A percentile compares a stretch with the other conserved stretches of the same genome.
phyloP scores from a whole-genome alignment of 768 basidiomycete species.

The Russula griseocarnosa region DNA sequence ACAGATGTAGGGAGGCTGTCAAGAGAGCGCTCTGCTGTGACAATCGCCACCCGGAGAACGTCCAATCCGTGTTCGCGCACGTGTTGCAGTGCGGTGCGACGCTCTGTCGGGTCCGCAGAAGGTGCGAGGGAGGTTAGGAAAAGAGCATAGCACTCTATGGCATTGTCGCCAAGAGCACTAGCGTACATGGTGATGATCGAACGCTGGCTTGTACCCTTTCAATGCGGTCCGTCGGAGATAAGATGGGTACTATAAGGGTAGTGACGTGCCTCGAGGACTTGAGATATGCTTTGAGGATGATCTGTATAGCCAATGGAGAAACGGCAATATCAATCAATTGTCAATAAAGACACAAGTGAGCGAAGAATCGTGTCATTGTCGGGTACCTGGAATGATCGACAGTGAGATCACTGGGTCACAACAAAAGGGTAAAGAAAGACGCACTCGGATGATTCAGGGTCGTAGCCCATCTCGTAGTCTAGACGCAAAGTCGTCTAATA shows the following conservation, averaged over 20 bases:
- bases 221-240: background rate
- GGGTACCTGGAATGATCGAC: conserved; percentile 49
- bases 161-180: conserved; percentile 83
- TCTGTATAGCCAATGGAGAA: conserved; percentile 69
- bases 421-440: conserved; percentile 30
- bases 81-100: conserved; percentile 63
- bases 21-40: conserved; percentile 74
- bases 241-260: background rate
- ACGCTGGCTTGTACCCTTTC: conserved; percentile 72
- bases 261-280: conserved; percentile 69
- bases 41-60: conserved; percentile 70
- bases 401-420: conserved; percentile 23
- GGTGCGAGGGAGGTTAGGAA: conserved; percentile 80
- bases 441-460: conserved; percentile 52
- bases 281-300: conserved; percentile 82
- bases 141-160: conserved; percentile 85
- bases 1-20: conserved; percentile 35
- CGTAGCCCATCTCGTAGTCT: conserved; percentile 52
- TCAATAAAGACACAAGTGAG: conserved; percentile 86
- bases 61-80: conserved; percentile 85
- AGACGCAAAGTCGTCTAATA: conserved; percentile 66
- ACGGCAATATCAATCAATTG: conserved; percentile 74
- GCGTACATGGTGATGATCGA: conserved; percentile 93
- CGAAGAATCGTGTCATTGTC: conserved; percentile 82
- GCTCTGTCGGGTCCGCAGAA: conserved; percentile 56